phyloP scores from a whole-genome alignment of 2,329 filamentous ascomycete genomes.

The Aotearoamyces nothofagi region DNA sequence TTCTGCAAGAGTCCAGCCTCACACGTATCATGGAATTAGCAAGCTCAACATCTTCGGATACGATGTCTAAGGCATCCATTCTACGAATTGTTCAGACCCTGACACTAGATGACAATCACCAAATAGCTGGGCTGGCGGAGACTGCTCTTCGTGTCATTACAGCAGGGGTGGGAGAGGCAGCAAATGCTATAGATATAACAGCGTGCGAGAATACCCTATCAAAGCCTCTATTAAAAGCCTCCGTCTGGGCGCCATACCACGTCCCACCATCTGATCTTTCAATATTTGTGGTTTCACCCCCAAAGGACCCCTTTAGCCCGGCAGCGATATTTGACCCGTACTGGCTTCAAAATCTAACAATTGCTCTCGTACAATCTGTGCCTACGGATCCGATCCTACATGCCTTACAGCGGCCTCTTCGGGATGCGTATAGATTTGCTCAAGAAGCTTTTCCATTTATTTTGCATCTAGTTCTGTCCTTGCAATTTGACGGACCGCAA shows the following conservation, averaged over 20 bases:
- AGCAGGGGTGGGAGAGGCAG: slow-evolving; percentile 23
- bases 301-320: slow-evolving; percentile 7
- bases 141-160: slow-evolving; percentile 40
- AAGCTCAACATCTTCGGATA: slow-evolving; percentile 17
- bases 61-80: slow-evolving; percentile 46
- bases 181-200: slow-evolving; percentile 21
- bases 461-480: slow-evolving; percentile 63
- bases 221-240: slow-evolving; percentile 34
- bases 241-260: slow-evolving; percentile 39
- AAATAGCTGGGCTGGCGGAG: slow-evolving; percentile 43
- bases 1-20: slow-evolving; percentile 44
- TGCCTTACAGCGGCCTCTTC: slow-evolving; percentile 50
- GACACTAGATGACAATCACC: slow-evolving; percentile 39
- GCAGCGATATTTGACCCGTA: slow-evolving; percentile 25
- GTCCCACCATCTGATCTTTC: slow-evolving; percentile 35
- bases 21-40: slow-evolving; percentile 25
- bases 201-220: slow-evolving; percentile 37
- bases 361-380: slow-evolving; percentile 43
- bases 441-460: slow-evolving; percentile 68
- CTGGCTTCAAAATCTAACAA: slow-evolving; percentile 50
- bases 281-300: slow-evolving; percentile 3
- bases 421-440: slow-evolving; percentile 52
- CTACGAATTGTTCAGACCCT: slow-evolving; percentile 46
- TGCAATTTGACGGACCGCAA: slow-evolving; percentile 48
- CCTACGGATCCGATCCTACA: slow-evolving; percentile 52